phyloP scores from a whole-genome alignment of 2,329 filamentous ascomycete species.

The Aspergillus spinulosporus region DNA sequence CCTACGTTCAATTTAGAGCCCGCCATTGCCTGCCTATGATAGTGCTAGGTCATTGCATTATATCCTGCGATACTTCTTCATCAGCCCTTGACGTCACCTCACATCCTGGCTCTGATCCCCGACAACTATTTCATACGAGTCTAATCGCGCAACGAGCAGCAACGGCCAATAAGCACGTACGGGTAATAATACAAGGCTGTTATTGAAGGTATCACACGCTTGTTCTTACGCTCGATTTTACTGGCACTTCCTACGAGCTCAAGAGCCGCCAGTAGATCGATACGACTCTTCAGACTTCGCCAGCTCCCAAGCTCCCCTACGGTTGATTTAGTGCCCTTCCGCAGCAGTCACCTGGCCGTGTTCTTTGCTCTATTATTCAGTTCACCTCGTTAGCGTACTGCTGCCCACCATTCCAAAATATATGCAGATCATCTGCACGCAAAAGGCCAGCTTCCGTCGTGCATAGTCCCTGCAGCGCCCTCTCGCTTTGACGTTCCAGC shows the following conservation, averaged over 20 bases:
- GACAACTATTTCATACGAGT: neutral
- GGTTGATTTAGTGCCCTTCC: conserved; percentile 23
- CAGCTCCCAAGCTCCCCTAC: conserved; percentile 17
- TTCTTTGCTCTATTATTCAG: conserved; percentile 27
- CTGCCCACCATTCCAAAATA: conserved; percentile 27
- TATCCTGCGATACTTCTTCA: neutral
- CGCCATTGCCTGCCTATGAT: conserved; percentile 3
- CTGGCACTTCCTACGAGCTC: conserved; percentile 8
- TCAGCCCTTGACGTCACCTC: conserved; percentile 11
- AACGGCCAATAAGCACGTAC: neutral
- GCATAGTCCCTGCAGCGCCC: conserved; percentile 48
- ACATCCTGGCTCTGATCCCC: conserved; percentile 10
- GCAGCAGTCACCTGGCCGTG: conserved; percentile 39
- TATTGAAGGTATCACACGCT: conserved; percentile 26
- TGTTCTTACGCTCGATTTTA: conserved; percentile 22
- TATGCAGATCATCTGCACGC: conserved; percentile 55
- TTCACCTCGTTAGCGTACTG: conserved; percentile 21
- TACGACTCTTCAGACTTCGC: conserved; percentile 18
- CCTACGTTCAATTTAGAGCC: conserved; percentile 13
- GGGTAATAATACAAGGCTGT: neutral
- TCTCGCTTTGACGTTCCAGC: conserved; percentile 24
- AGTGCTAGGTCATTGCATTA: conserved; percentile 1
- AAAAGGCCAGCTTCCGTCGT: conserved; percentile 36
- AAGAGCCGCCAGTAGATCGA: conserved; percentile 11
- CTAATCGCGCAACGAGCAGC: neutral